Evolutionary conservation across 2,329 filamentous ascomycete genomes (phyloP).

Genomic region (Stagonosporopsis rhizophila): DNA sequence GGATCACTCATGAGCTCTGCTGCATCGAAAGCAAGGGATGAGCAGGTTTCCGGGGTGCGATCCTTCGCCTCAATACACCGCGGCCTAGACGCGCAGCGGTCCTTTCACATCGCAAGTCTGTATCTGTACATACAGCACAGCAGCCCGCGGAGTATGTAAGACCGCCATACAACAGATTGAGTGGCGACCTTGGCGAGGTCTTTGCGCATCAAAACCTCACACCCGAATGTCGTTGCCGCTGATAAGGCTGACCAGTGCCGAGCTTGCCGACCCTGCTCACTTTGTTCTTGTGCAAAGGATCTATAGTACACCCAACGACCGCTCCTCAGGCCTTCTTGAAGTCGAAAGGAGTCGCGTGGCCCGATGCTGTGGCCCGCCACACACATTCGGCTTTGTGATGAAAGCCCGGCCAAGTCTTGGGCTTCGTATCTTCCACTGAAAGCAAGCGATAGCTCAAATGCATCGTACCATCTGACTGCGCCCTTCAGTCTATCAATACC

Average conservation of each 20-base stretch:
- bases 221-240: not conserved
- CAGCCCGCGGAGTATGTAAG: not conserved
- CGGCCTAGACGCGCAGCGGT: not conserved
- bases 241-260: constrained; percentile 6
- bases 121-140: not conserved
- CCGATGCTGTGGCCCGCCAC: not conserved
- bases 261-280: not conserved
- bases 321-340: not conserved
- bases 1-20: not conserved
- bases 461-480: not conserved
- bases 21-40: constrained; percentile 1
- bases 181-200: not conserved
- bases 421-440: not conserved
- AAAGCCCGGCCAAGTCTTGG: not conserved
- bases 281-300: not conserved
- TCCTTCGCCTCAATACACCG: not conserved
- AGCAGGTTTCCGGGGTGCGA: constrained; percentile 1
- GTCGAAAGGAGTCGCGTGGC: not conserved
- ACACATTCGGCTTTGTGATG: not conserved
- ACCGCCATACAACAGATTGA: not conserved
- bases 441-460: not conserved
- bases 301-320: not conserved
- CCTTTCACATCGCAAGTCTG: not conserved
- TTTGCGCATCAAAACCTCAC: not conserved
- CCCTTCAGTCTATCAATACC: not conserved